Conservation (phyloP, 176 grass and related monocot genomes). For the Musa itinerans region DNA sequence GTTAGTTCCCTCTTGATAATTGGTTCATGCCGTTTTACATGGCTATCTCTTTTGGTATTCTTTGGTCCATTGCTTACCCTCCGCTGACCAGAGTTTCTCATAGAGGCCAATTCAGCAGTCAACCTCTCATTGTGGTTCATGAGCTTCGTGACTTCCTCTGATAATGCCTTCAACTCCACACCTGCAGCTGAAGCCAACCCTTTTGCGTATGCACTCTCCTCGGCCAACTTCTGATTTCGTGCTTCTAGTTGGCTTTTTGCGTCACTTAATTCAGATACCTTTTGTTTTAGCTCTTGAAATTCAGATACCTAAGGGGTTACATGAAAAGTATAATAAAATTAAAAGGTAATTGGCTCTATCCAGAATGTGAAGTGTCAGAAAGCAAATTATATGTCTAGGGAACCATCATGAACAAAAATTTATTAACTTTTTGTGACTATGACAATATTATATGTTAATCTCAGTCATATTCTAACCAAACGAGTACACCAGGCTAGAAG, state of each 20-base stretch:
- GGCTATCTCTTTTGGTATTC: slow-evolving; percentile 53
- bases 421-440: neutral
- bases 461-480: neutral
- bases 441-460: neutral
- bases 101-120: slow-evolving; percentile 49
- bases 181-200: slow-evolving; percentile 92
- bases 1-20: slow-evolving; percentile 47
- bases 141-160: slow-evolving; percentile 97
- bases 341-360: neutral
- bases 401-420: neutral
- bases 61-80: slow-evolving; percentile 54
- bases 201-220: slow-evolving; percentile 96
- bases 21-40: slow-evolving; percentile 58
- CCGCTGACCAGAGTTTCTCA: slow-evolving; percentile 59
- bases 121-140: slow-evolving; percentile 99
- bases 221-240: slow-evolving; percentile 74
- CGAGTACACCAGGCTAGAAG: neutral
- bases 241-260: slow-evolving; percentile 61
- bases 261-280: slow-evolving; percentile 51
- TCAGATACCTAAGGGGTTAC: slow-evolving; percentile 39
- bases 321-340: neutral
- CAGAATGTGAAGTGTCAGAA: neutral
- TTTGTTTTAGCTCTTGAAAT: slow-evolving; percentile 62
- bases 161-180: slow-evolving; percentile 90
- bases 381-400: neutral